These are phyloP conservation scores for Boechera divaricarpa DNA, from an alignment of 345 rosid species.

Conservation along the genomic window DNA sequence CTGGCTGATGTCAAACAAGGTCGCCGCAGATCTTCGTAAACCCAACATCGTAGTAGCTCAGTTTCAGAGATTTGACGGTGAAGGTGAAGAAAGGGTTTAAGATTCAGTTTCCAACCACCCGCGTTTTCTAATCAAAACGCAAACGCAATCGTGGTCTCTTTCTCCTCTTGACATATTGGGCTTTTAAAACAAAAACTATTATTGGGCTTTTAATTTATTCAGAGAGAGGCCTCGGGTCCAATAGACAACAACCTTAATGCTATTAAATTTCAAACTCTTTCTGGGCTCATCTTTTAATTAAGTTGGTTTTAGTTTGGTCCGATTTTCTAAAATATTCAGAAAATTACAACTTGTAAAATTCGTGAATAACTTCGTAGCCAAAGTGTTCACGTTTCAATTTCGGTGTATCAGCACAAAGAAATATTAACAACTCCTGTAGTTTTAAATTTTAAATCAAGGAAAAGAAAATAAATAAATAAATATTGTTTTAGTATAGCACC, in stretches of 20 bases:
- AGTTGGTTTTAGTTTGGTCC: not conserved
- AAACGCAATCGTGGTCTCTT: not conserved
- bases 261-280: not conserved
- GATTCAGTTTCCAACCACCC: conserved; percentile 26
- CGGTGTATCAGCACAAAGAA: not conserved
- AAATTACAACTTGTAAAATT: not conserved
- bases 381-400: not conserved
- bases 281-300: not conserved
- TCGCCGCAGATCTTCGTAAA: conserved; percentile 47
- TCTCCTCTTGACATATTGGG: conserved; percentile 5
- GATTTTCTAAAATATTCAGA: no score
- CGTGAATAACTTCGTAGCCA: not conserved
- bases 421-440: not conserved
- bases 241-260: not conserved
- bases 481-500: no score
- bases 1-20: conserved; percentile 46
- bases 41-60: conserved; percentile 43
- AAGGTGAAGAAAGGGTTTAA: conserved; percentile 15
- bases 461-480: no score
- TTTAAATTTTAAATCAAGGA: no score
- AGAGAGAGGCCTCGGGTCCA: not conserved
- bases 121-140: conserved; percentile 5
- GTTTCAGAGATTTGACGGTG: conserved; percentile 16
- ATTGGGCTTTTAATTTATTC: not conserved
- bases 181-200: not conserved